Evolutionary conservation across 352 stramenopile genomes (phyloP).

Genomic region (Phytophthora sp.): DNA sequence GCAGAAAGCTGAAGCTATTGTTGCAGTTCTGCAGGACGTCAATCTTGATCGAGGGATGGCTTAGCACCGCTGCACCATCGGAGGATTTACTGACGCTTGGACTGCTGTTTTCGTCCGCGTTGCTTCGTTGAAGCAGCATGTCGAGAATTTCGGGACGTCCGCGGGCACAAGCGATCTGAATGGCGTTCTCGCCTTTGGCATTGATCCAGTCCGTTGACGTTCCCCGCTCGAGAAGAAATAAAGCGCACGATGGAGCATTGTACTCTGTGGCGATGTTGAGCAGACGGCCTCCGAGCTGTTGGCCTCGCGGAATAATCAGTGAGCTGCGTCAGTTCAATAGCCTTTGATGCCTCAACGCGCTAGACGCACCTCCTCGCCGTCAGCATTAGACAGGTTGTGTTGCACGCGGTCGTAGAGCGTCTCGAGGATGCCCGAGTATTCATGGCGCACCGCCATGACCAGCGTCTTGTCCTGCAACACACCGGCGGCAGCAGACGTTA

Average conservation of each 20-base stretch:
- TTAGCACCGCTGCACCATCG: not conserved
- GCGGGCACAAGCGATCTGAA: conserved; percentile 12
- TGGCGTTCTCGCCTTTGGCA: conserved; percentile 5
- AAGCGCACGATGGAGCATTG: conserved; percentile 15
- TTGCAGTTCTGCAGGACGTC: conserved; percentile 19
- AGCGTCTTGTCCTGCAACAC: conserved; percentile 27
- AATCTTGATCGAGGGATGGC: conserved; percentile 19
- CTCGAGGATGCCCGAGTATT: conserved; percentile 14
- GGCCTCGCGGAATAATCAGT: too few relatives aligned
- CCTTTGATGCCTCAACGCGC: too few relatives aligned
- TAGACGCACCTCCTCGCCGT: conserved; percentile 13
- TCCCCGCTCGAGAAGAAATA: conserved; percentile 10
- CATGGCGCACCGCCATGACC: conserved; percentile 26
- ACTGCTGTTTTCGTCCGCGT: not conserved
- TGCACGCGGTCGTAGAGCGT: conserved; percentile 22
- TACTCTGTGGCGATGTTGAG: conserved; percentile 19
- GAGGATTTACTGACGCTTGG: not conserved
- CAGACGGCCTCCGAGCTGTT: conserved; percentile 19
- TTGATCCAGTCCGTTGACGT: conserved; percentile 14
- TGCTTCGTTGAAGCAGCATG: conserved; percentile 8
- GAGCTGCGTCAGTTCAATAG: too few relatives aligned
- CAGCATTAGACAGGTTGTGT: not conserved
- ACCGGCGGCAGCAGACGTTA: not conserved
- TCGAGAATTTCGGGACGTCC: conserved; percentile 19
- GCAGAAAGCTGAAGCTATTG: conserved; percentile 22